Base-by-base conservation (phyloP, 1,284 basidiomycete species). In the Ustilago trichophora region DNA sequence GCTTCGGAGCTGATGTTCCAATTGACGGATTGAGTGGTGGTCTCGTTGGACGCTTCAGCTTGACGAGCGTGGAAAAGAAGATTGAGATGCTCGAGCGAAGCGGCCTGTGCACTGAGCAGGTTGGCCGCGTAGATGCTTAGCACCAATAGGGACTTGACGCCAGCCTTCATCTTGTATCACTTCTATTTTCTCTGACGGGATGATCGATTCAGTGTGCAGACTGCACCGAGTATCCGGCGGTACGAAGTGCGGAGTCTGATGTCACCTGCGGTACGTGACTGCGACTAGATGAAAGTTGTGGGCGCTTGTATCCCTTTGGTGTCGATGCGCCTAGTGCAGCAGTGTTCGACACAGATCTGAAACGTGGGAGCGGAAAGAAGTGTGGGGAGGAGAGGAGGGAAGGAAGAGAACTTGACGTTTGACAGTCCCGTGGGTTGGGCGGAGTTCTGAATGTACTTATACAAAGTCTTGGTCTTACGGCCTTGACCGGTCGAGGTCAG, bases 1-100 rank as follows among this genome's bases (percentile, higher is more conserved):
- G 35, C 60, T 5, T 40, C 49, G 3, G 60, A 64, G 41, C 60
- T 64, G 37, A 64, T 57, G 49, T 57, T 56, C 60, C 60, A 64
- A 27, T 52, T 48, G 40, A 37, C 18, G 16, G 2, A 13, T 16
- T 31, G 16, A 3, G 40, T 15, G 21, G 41, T 32, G 31, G 49
- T 64, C 32, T 37, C 9, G 41, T 57, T 57, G 16, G 40, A 33
- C 4, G 44, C 19, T 4, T 49, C 42, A 2, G 47, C 51, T 32
- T 62, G 53, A 38, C 48, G 59, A 19, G 52, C 19, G 15, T 56
- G 33, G 42, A 55, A 37, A 9, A 55, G 43, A 13, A 62, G 16
- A 16, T 54, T 54, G 22, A 62, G 36, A 26, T 62, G 51, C 47
- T 62, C 51, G 19, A 55, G 52, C 42, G 57, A 54, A 11, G 57